A percentile compares a stretch with the other conserved stretches of the same genome.
phyloP scores from a whole-genome alignment of 1,284 basidiomycete genomes.

The Ustilago cynodontis region DNA sequence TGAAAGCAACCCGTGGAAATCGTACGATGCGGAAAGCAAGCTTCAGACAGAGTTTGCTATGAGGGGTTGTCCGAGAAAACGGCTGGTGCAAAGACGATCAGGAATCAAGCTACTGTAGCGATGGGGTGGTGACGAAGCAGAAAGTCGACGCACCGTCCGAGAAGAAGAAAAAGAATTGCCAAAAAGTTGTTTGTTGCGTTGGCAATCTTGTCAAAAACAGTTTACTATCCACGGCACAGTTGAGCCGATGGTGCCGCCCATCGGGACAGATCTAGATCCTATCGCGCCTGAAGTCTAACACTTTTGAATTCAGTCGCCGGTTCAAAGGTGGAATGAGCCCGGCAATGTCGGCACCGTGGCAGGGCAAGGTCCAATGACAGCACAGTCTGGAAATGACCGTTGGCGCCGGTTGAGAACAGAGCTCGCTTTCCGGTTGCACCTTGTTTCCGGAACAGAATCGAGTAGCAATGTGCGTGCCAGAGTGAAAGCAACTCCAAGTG shows the following conservation, averaged over 20 bases:
- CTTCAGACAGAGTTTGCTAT: background rate
- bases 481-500: background rate
- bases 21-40: no score
- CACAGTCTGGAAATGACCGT: no score
- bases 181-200: constrained; percentile 1
- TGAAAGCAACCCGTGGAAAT: background rate
- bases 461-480: constrained; percentile 6
- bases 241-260: background rate
- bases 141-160: constrained; percentile 1
- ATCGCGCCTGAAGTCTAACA: background rate
- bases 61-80: background rate
- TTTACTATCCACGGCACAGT: constrained; percentile 12
- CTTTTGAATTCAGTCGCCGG: background rate
- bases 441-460: background rate
- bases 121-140: background rate
- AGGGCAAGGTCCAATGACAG: background rate
- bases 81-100: background rate
- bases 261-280: no score
- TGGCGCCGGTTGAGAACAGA: constrained; percentile 4
- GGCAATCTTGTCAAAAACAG: constrained; percentile 1
- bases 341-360: constrained; percentile 6
- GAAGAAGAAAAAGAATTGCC: background rate
- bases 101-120: no score
- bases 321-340: background rate
- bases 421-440: constrained; percentile 4